A percentile compares a stretch with the other conserved stretches of the same genome.
phyloP scores from a whole-genome alignment of 306 rosid species.

The Acacia crassicarpa region DNA sequence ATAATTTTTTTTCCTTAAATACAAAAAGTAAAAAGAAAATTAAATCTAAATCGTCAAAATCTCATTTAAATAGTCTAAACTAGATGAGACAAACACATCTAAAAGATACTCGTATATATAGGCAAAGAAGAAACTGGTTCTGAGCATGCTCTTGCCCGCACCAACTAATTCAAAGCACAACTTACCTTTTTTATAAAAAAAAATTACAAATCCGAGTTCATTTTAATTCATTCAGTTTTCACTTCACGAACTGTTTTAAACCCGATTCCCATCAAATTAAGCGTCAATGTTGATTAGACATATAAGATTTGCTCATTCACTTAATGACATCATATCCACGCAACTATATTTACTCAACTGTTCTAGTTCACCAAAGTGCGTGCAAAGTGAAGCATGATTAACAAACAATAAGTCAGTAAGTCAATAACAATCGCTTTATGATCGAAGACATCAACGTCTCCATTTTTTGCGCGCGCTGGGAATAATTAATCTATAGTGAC shows the following conservation, averaged over 20 bases:
- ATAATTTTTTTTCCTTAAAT: too few relatives aligned
- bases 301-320: neutral
- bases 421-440: neutral
- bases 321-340: neutral
- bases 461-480: neutral
- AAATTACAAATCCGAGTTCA: neutral
- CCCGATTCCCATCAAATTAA: neutral
- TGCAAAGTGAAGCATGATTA: neutral
- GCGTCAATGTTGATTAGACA: slow-evolving; percentile 13
- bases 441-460: neutral
- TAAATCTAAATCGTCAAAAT: too few relatives aligned
- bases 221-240: neutral
- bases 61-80: too few relatives aligned
- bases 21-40: too few relatives aligned
- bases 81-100: too few relatives aligned
- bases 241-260: neutral
- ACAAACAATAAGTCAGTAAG: neutral
- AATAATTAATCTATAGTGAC: neutral
- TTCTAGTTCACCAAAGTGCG: neutral
- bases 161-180: neutral
- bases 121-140: too few relatives aligned
- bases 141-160: neutral
- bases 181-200: too few relatives aligned
- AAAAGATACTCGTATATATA: too few relatives aligned
- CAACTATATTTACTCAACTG: neutral